A percentile compares a stretch with the other conserved stretches of the same genome.
Evolutionary conservation across 139 green algal genomes (phyloP).

Genomic region (Chlamydomonas sp.): DNA sequence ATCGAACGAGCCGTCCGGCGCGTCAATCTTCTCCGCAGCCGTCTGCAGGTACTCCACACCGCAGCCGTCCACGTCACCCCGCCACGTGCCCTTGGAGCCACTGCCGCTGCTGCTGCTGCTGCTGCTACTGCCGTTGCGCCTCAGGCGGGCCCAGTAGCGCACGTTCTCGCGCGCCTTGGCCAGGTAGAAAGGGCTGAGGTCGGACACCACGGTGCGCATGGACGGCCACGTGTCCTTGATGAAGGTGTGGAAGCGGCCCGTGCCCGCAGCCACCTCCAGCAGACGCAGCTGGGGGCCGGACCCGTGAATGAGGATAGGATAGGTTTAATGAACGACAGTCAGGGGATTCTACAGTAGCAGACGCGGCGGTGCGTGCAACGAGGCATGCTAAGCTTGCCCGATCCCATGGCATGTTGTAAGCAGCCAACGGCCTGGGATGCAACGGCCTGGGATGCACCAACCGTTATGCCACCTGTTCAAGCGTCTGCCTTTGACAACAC

Average conservation of each 20-base stretch:
- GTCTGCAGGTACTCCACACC: constrained; percentile 42
- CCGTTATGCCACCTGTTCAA: too few species aligned
- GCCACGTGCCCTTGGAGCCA: constrained; percentile 13
- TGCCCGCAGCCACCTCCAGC: constrained; percentile 88
- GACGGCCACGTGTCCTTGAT: constrained; percentile 66
- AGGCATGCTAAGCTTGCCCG: too few species aligned
- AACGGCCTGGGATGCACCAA: too few species aligned
- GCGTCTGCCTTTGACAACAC: too few species aligned
- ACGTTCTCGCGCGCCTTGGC: constrained; percentile 72
- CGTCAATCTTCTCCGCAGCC: constrained; percentile 73
- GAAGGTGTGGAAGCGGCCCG: constrained; percentile 91
- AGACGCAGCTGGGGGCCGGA: constrained; percentile 38
- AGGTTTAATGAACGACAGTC: too few species aligned
- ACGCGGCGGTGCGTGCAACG: too few species aligned
- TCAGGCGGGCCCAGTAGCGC: constrained; percentile 66
- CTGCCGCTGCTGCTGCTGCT: constrained; percentile 71
- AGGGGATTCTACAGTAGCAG: too few species aligned
- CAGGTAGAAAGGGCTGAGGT: constrained; percentile 91
- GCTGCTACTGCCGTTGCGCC: constrained; percentile 44
- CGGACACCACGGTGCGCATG: constrained; percentile 68
- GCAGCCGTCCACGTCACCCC: constrained; percentile 58
- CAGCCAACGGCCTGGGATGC: too few species aligned
- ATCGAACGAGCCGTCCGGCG: constrained; percentile 70
- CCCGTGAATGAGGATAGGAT: not conserved
- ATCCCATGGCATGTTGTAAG: too few species aligned